phyloP scores from a whole-genome alignment of 257 asterid species.

The Jacaranda mimosifolia region DNA sequence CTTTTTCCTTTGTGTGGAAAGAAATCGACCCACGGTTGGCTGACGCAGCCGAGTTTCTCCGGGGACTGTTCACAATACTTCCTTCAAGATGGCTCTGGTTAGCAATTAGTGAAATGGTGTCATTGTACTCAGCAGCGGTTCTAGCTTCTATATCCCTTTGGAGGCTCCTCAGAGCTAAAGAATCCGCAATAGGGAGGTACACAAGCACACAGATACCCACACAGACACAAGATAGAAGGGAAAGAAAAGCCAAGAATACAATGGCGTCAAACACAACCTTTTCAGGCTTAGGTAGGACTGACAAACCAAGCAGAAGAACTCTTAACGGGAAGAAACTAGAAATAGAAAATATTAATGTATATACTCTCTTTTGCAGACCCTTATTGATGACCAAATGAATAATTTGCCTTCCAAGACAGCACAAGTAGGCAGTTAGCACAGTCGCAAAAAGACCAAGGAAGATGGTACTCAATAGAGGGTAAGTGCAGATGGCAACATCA shows the following conservation, averaged over 20 bases:
- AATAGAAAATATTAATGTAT: slow-evolving; percentile 60
- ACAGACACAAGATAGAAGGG: slow-evolving; percentile 72
- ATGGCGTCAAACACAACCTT: slow-evolving; percentile 52
- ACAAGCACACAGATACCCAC: slow-evolving; percentile 74
- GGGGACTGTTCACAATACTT: slow-evolving; percentile 53
- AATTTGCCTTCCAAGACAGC: slow-evolving; percentile 77
- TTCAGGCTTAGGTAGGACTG: slow-evolving; percentile 67
- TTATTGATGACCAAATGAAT: slow-evolving; percentile 77
- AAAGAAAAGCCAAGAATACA: slow-evolving; percentile 78
- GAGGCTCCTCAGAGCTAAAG: slow-evolving; percentile 67
- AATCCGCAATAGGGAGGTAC: slow-evolving; percentile 84
- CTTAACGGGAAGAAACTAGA: slow-evolving; percentile 70
- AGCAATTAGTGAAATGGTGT: slow-evolving; percentile 69
- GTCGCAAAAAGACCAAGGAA: slow-evolving; percentile 73
- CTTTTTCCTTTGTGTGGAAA: slow-evolving; percentile 61
- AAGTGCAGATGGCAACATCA: slow-evolving; percentile 69
- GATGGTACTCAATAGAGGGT: slow-evolving; percentile 78
- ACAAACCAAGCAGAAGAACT: slow-evolving; percentile 74
- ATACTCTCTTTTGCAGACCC: slow-evolving; percentile 84
- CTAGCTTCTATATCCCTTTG: slow-evolving; percentile 65
- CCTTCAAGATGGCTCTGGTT: slow-evolving; percentile 60
- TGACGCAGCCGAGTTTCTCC: slow-evolving; percentile 54
- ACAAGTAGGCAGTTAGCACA: slow-evolving; percentile 59
- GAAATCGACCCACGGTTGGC: slow-evolving; percentile 69
- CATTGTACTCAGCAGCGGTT: slow-evolving; percentile 55